Evolutionary conservation across 768 basidiomycete species (phyloP).

Genomic region (Suillus subalutaceus): DNA sequence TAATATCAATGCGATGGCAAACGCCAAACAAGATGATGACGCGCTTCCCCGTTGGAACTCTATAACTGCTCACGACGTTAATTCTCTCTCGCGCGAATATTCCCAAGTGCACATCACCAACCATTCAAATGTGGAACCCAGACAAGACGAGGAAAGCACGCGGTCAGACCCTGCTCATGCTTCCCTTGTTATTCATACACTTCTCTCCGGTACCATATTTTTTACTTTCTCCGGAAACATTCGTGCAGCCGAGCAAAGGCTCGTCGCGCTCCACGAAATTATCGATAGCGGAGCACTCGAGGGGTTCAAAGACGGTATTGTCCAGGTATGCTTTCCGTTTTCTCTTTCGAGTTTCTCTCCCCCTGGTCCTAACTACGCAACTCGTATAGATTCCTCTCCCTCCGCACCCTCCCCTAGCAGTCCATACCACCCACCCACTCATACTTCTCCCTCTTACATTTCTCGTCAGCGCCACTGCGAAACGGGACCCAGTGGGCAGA

Average conservation of each 20-base stretch:
- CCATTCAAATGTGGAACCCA: background rate
- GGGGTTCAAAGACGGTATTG: conserved; percentile 39
- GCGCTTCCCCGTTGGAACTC: conserved; percentile 32
- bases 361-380: background rate
- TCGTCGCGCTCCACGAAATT: conserved; percentile 64
- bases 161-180: conserved; percentile 33
- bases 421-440: conserved; percentile 71
- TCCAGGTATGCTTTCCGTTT: conserved; percentile 33
- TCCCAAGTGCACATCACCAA: background rate
- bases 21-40: conserved; percentile 1
- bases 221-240: conserved; percentile 62
- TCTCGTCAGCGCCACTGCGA: conserved; percentile 65
- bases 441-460: conserved; percentile 66
- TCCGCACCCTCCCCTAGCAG: conserved; percentile 45
- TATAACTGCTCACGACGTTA: conserved; percentile 32
- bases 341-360: background rate
- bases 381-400: conserved; percentile 29
- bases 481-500: conserved; percentile 73
- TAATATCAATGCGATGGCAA: background rate
- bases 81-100: conserved; percentile 13
- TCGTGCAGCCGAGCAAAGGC: conserved; percentile 47
- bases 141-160: conserved; percentile 23
- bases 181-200: conserved; percentile 56
- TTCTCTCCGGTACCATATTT: conserved; percentile 63
- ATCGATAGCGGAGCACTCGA: conserved; percentile 61